Evolutionary conservation across 495 filamentous ascomycete species (phyloP).

Genomic region (Penicillium odoratum): DNA sequence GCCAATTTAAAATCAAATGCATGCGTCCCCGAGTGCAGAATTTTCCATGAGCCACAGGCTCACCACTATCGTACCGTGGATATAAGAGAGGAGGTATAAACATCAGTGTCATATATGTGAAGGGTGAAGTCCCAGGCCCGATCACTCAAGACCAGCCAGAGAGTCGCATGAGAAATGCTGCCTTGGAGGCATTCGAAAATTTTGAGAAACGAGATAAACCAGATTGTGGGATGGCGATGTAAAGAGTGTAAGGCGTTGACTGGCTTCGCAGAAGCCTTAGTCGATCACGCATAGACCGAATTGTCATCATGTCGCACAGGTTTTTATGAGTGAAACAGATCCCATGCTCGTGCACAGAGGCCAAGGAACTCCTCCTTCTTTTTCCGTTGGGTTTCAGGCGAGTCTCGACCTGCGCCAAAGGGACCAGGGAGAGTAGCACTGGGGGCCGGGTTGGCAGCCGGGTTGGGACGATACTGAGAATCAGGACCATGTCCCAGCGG

Average conservation of each 20-base stretch:
- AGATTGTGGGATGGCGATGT: too few species aligned
- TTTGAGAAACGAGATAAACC: not conserved
- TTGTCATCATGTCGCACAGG: not conserved
- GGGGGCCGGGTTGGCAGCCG: constrained; percentile 66
- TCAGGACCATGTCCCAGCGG: constrained; percentile 47
- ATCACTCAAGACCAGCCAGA: constrained; percentile 25
- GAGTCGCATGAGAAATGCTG: not conserved
- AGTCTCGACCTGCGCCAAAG: constrained; percentile 76
- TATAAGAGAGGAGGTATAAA: constrained; percentile 25
- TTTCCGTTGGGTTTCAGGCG: constrained; percentile 75
- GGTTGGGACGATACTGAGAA: constrained; percentile 53
- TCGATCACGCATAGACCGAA: not conserved
- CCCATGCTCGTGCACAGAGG: constrained; percentile 89
- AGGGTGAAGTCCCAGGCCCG: constrained; percentile 7
- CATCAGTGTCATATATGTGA: constrained; percentile 22
- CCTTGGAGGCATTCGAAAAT: not conserved
- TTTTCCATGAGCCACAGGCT: constrained; percentile 16
- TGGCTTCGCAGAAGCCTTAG: not conserved
- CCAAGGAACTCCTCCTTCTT: constrained; percentile 95
- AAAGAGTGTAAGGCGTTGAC: not conserved
- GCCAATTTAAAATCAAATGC: constrained; percentile 19
- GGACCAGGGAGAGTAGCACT: constrained; percentile 60
- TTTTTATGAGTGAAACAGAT: constrained; percentile 88
- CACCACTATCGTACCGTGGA: constrained; percentile 24
- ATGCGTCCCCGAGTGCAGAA: constrained; percentile 12